Percentiles rank a stretch among this genome's conserved stretches.
Conservation (phyloP, 148 eudicot genomes). For the Tetragonia tetragonoides region DNA sequence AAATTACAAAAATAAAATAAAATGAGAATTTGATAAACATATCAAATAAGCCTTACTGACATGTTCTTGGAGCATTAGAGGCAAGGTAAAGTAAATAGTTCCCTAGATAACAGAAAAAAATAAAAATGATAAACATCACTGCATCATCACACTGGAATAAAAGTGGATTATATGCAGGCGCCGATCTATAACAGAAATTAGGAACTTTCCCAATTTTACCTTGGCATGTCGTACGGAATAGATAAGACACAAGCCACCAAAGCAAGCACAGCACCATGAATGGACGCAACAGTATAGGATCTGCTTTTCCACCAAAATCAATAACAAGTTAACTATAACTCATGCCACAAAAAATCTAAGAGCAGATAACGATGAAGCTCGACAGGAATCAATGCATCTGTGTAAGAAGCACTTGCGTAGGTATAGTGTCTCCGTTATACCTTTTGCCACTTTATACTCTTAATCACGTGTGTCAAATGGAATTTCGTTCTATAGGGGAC, state of each 20-base stretch:
- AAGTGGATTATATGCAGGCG: background rate
- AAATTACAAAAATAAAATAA: background rate
- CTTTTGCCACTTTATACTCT: too few species aligned
- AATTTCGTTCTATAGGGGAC: background rate
- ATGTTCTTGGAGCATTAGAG: background rate
- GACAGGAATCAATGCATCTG: background rate
- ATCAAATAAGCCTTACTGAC: too few species aligned
- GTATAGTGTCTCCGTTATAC: background rate
- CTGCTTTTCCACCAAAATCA: conserved; percentile 37
- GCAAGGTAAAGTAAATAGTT: background rate
- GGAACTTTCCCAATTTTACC: conserved; percentile 40
- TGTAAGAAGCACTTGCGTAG: background rate
- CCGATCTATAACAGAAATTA: background rate
- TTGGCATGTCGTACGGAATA: conserved; percentile 95
- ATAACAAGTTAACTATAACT: conserved; percentile 8
- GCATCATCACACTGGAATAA: conserved; percentile 1
- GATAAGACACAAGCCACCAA: conserved; percentile 87
- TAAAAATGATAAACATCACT: background rate
- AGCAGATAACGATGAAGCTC: background rate
- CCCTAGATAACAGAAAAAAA: background rate
- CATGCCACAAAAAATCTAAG: conserved; percentile 6
- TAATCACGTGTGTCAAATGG: too few species aligned
- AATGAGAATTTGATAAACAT: too few species aligned
- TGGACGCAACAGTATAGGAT: conserved; percentile 53
- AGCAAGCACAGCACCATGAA: conserved; percentile 89